Base-by-base conservation (phyloP, 176 grass and related monocot genomes). In the Aegilops sharonensis region DNA sequence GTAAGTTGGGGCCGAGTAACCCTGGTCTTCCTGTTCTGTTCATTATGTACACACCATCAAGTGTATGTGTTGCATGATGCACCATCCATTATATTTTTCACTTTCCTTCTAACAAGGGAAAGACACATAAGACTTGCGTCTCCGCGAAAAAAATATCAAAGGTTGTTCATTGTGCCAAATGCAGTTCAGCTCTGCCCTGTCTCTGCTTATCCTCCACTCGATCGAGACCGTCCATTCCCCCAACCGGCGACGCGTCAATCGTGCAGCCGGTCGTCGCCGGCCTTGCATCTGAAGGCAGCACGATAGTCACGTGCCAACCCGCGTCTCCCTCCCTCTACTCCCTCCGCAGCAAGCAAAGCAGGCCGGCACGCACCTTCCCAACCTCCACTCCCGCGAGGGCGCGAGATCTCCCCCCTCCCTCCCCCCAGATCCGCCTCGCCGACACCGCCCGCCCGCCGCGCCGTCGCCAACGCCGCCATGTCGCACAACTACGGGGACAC, bases 401-500 rank as follows among this genome's bases (percentile, higher is more conserved):
- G 72, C 89, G 91, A 87, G 85, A 94, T 91, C 88, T 90, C 75
- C 5, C 65, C 2, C 7, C 32, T 27, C 23, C 43, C 0, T 56
- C 20, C 15, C 32, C 13, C 5, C 80, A 93, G 89, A 88, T 92
- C 89, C 79, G 14, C 84, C 68, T 20, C 70, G 47, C 67, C 73
- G 63, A 47, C 64, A 24, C 68, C 71, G 21, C 57, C 59, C 40
- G 59, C 40, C 11, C 2, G 37, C 21, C 42, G 21, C 56, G 32
- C 56, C 81, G 32, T 43, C 81, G 61, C 24, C 40, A 9, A 2
- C 68, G 83, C 59, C 76, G 83, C 87, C 71, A 99, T 99, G 94
- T 90, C 94, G 78, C 90, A 91, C 85, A 75, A 80, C 76, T 85
- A 96, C 62, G 86, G 92, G 42, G 97, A 99, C 90, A 99, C 97